Evolutionary conservation across 148 eudicot species (phyloP), one percentile per base, ranked within the genome.

Genomic region (Rheum nobile): DNA sequence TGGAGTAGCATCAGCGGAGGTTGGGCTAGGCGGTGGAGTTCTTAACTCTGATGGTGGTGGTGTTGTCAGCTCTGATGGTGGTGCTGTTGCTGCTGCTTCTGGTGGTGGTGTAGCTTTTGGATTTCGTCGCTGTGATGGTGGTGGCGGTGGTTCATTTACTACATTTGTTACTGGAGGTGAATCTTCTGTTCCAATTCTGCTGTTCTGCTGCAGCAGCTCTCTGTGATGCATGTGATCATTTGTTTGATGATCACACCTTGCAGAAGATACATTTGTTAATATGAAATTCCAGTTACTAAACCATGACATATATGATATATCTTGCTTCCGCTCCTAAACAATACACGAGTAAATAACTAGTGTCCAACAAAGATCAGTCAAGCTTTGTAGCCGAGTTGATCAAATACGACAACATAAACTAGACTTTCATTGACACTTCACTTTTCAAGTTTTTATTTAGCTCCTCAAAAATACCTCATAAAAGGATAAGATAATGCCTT

Each of bases 221-320:
- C 80, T 86, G 42, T 78, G 83, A 74, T 71, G 81, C 54, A 71
- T 21, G 7, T 28, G 61, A 54, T 77, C 63, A 61, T 75, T 75
- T 19, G 76, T 55, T 63, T 73, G 68, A 34, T 65, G 69, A 65
- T 65, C 69, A 65, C 69, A 32, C 69, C 69, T 65, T 65, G 39
- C 21, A 63, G 14, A 31, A 63, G n/a, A 63, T 29, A 63, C 4
- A 28, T 14, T 29, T 63, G 68, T 63, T 29, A 55, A 10, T 55
- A 22, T 55, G 3, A 6, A 8, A 14, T 22, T 24, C 10, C 26
- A 55, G 4, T 55, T 0, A 55, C 1, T 55, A 9, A 22, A 63
- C 39, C 19, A 31, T 26, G 4, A 57, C 8, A 28, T 61, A 61
- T 61, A 28, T 11, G 31, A 54, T 54, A 21, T 8, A 24, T 55